Base-by-base conservation (phyloP, 371 early-diverging fungal genomes). In the Rhizomucor pusillus region DNA sequence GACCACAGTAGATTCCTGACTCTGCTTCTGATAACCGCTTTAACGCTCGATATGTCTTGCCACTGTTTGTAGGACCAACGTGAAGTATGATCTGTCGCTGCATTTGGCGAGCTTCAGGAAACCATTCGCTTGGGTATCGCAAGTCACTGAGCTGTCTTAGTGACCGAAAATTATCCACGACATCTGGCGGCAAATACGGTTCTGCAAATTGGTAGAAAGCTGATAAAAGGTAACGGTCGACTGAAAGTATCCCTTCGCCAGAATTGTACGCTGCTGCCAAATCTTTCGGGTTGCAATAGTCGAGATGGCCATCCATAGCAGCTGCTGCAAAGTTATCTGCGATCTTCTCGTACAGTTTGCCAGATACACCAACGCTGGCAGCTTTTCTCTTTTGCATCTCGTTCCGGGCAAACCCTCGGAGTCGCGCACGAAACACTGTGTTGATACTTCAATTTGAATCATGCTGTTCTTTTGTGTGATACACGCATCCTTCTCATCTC, bases 51-150 rank as follows among this genome's bases (percentile, higher is more conserved):
- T 97, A 89, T 0, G 98, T 98, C 65, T 98, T 98, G 54, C 98
- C 98, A 19, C 93, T 93, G 69, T 98, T 98, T 4, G 98, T 97
- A 12, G 98, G 98, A 10, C 98, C 98, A 18, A 97, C 93, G 62
- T 98, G 98, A 75, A 96, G 78, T 37, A 89, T 79, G 47, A 98
- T 89, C 40, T 87, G 87, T 56, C 87, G 73, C 50, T 86, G 78
- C 77, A 88, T 79, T 43, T 77, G 67, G 33, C 95, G 82, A 6
- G 94, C 88, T 16, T 70, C 73, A 0, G 86, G 81, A 67, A 82
- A 81, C 90, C 91, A 91, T 56, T 91, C 91, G n/a, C 81, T 77
- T 1, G 95, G 95, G 48, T 67, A 84, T 25, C 90, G 77, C 35
- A 93, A 56, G 59, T 93, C 93, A 39, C 84, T 84, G 22, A 90